Percentiles rank a stretch among this genome's conserved stretches.
These are phyloP conservation scores for Cadophora luteo-olivacea DNA, from an alignment of 2,329 filamentous ascomycete genomes.

Conservation along the genomic window DNA sequence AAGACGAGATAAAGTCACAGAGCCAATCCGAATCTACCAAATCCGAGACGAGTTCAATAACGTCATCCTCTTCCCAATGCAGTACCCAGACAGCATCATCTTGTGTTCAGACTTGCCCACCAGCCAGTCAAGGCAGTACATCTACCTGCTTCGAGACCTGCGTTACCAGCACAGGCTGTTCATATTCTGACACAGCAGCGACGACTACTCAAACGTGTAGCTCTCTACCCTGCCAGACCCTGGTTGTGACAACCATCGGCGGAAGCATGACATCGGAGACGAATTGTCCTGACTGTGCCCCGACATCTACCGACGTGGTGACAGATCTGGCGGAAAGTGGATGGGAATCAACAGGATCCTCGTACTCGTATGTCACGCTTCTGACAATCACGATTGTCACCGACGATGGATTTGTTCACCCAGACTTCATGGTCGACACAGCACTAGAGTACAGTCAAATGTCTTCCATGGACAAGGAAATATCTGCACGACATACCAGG, in stretches of 20 bases:
- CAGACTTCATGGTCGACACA: neutral
- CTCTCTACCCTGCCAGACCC: neutral
- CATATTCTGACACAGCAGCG: neutral
- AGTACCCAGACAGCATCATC: neutral
- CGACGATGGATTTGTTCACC: neutral
- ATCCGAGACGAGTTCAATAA: neutral
- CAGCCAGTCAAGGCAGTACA: neutral
- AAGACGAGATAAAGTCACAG: neutral
- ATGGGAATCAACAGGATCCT: neutral
- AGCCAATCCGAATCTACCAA: neutral
- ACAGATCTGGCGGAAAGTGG: neutral
- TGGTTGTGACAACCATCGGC: neutral
- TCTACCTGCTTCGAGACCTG: neutral
- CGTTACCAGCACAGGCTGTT: neutral
- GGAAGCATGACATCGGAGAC: neutral
- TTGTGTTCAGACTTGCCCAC: neutral
- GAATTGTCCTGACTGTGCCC: neutral
- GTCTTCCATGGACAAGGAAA: neutral
- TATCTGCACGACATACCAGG: neutral
- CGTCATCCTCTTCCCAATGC: neutral
- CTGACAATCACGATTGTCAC: neutral
- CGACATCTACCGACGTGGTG: neutral
- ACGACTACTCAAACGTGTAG: neutral
- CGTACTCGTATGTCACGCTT: neutral
- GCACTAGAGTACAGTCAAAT: constrained; percentile 6